These are phyloP conservation scores for Alternaria solani DNA, from an alignment of 2,329 filamentous ascomycete species.

Conservation along the genomic window DNA sequence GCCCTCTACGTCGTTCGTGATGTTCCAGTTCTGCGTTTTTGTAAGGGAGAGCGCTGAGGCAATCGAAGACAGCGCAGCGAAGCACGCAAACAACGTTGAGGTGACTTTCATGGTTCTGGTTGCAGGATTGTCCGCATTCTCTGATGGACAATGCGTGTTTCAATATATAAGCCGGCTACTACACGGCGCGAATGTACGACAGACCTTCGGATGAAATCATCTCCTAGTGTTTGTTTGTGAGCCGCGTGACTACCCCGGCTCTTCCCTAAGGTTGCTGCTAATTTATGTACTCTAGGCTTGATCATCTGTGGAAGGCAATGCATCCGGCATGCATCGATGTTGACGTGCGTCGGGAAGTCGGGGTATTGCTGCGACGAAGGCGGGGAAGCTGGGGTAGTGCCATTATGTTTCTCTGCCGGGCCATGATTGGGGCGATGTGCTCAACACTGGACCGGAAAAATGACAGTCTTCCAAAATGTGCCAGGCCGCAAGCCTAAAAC, in stretches of 20 bases:
- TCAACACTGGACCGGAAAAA: neutral
- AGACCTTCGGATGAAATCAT: neutral
- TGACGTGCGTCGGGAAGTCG: constrained; percentile 27
- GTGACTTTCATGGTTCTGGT: constrained; percentile 29
- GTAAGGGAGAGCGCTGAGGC: constrained; percentile 35
- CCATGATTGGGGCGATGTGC: neutral
- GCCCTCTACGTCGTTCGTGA: constrained; percentile 45
- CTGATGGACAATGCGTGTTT: neutral
- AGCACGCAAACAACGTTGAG: constrained; percentile 13
- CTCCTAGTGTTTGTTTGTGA: neutral
- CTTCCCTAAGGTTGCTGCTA: neutral
- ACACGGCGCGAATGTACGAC: neutral
- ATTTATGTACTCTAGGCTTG: neutral
- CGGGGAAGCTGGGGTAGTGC: constrained; percentile 19
- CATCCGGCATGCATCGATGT: constrained; percentile 1
- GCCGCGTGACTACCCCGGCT: neutral
- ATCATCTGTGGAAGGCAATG: neutral
- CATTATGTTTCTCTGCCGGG: neutral
- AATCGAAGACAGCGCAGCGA: constrained; percentile 23
- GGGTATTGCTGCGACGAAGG: constrained; percentile 21
- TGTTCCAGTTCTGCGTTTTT: constrained; percentile 40
- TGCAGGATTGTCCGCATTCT: neutral
- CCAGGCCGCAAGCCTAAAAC: neutral
- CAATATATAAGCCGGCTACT: constrained; percentile 1
- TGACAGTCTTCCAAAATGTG: neutral